Conservation (phyloP, 192 early-diverging fungal species). For the Chytriomyces hyalinus region DNA sequence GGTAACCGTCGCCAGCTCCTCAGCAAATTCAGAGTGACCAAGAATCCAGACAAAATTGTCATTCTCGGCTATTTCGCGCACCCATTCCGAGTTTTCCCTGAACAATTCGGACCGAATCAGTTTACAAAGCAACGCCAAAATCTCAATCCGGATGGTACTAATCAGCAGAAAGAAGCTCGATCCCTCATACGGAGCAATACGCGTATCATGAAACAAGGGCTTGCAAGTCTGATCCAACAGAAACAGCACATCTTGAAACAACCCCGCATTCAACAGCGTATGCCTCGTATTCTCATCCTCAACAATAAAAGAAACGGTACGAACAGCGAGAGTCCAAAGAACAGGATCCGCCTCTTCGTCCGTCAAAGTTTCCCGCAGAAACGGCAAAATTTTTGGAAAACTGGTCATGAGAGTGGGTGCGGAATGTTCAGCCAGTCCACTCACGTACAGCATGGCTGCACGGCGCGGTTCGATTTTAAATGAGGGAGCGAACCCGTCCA, state of each 20-base stretch:
- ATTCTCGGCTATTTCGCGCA: neutral
- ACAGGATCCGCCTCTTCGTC: neutral
- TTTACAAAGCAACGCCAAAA: neutral
- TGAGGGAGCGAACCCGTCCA: conserved; percentile 20
- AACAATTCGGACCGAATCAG: neutral
- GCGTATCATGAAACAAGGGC: too few relatives aligned
- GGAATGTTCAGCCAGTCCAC: conserved; percentile 3
- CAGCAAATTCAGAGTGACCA: neutral
- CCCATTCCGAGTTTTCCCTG: neutral
- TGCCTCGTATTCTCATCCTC: neutral
- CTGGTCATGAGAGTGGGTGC: neutral
- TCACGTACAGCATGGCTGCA: conserved; percentile 26
- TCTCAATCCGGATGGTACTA: neutral
- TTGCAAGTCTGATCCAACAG: too few relatives aligned
- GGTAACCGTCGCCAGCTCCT: neutral
- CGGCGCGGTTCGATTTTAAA: conserved; percentile 23
- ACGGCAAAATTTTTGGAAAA: conserved; percentile 8
- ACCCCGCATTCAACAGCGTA: too few relatives aligned
- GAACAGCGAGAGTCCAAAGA: conserved; percentile 2
- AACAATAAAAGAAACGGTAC: neutral
- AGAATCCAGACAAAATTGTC: neutral
- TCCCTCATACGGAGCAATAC: too few relatives aligned
- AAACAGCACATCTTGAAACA: too few relatives aligned
- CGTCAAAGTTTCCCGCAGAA: neutral
- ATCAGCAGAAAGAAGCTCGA: neutral